These are phyloP conservation scores for Plantago major DNA, from an alignment of 257 asterid genomes.

Conservation along the genomic window DNA sequence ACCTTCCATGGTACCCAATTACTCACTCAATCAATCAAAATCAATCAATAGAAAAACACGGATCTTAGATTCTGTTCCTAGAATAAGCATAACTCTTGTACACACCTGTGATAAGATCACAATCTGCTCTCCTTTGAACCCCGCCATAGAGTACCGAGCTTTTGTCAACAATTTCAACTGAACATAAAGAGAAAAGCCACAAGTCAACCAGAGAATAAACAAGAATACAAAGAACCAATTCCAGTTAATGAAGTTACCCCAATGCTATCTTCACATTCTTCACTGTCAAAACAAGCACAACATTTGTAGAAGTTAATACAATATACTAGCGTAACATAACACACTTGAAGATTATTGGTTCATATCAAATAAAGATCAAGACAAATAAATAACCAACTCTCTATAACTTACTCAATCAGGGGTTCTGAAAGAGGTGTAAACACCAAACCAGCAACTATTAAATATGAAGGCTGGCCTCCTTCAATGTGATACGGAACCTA, in stretches of 20 bases:
- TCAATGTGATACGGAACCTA: constrained; percentile 96
- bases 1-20: neutral
- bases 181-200: constrained; percentile 22
- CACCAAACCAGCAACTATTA: constrained; percentile 94
- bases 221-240: constrained; percentile 4
- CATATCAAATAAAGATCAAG: neutral
- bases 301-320: constrained; percentile 11
- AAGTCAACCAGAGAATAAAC: constrained; percentile 20
- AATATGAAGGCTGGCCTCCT: constrained; percentile 87
- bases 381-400: constrained; percentile 9
- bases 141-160: constrained; percentile 82
- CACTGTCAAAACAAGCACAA: constrained; percentile 47
- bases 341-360: constrained; percentile 6
- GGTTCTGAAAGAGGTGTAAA: constrained; percentile 97
- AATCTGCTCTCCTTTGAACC: constrained; percentile 80
- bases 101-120: constrained; percentile 90
- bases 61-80: neutral
- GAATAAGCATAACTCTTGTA: constrained; percentile 9
- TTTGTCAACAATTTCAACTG: constrained; percentile 82
- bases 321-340: constrained; percentile 1
- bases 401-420: constrained; percentile 60
- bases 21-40: neutral
- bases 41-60: neutral
- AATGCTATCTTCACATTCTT: constrained; percentile 81
- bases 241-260: constrained; percentile 46